These are phyloP conservation scores for Backusella tuberculispora DNA, from an alignment of 192 early-diverging fungal species.

Conservation along the genomic window DNA sequence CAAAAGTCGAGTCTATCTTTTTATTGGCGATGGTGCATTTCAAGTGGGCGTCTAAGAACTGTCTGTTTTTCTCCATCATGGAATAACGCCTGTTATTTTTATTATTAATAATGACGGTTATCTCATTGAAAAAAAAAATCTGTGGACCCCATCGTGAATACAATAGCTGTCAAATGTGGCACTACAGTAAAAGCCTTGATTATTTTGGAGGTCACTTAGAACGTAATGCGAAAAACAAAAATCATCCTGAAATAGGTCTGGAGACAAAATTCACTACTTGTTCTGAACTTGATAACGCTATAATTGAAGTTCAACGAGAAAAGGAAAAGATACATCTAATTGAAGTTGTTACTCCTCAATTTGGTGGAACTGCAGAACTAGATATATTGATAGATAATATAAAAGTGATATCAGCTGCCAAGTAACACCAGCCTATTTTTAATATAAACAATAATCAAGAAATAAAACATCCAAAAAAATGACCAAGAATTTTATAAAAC, in stretches of 20 bases:
- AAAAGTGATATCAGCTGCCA: too few species aligned
- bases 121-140: slow-evolving; percentile 48
- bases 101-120: slow-evolving; percentile 57
- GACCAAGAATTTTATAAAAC: too few species aligned
- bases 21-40: slow-evolving; percentile 57
- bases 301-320: slow-evolving; percentile 35
- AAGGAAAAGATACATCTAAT: slow-evolving; percentile 46
- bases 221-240: slow-evolving; percentile 18
- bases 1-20: slow-evolving; percentile 43
- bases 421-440: too few species aligned
- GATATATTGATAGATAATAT: neutral
- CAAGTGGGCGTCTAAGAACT: slow-evolving; percentile 52
- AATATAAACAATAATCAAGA: too few species aligned
- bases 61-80: slow-evolving; percentile 48
- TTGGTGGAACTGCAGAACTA: slow-evolving; percentile 46
- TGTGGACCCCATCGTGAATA: slow-evolving; percentile 47
- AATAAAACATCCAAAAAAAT: too few species aligned
- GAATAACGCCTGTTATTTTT: slow-evolving; percentile 18
- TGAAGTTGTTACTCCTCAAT: slow-evolving; percentile 48
- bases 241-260: slow-evolving; percentile 34
- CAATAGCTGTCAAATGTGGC: slow-evolving; percentile 52
- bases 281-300: slow-evolving; percentile 43
- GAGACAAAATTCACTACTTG: slow-evolving; percentile 29
- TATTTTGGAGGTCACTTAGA: slow-evolving; percentile 44
- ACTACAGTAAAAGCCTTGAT: slow-evolving; percentile 46